Evolutionary conservation across 2,329 filamentous ascomycete species (phyloP), one percentile per base, ranked within the genome.

Genomic region (Trichothecium sympodiale): DNA sequence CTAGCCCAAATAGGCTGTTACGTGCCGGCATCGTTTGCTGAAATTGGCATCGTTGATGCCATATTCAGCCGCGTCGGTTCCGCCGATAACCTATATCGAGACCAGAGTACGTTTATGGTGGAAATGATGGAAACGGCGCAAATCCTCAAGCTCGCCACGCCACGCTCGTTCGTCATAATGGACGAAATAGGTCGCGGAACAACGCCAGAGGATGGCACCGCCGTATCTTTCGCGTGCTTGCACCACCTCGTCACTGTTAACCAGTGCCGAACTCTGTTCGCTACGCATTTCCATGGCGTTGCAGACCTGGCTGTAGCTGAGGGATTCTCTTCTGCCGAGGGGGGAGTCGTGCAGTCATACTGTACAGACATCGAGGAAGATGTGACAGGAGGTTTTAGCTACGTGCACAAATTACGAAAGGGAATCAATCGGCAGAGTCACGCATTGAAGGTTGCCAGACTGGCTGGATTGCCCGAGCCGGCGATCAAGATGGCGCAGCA

Each of bases 41-140:
- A 85, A 47, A 70, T 98, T 17, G 88, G 89, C 2, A 68, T 98
- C 30, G 87, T 95, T n/a, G 91, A 98, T 60, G 86, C 89, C 49
- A 81, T 98, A 36, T 96, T 94, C 64, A 91, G 82, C 52, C 83
- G 91, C 53, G 82, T 93, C 16, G 91, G 91, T 2, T 93, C 87
- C 1, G 91, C 89, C 2, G 93, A 98, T 56, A 89, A 94, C 54
- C 68, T 98, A n/a, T 95, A 83, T 62, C 76, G 78, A 34, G 83
- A 94, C 61, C 88, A 96, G 57, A 94, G 86, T 36, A 98, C 93
- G 0, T 98, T 98, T 59, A 96, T 98, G 91, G 86, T 96, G 1
- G 91, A 98, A 62, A 98, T 98, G 91, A 71, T 95, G 3, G 91
- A 98, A 60, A 94, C 91, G 15, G 88, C 89, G 2, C 72, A 82